Evolutionary conservation across 352 stramenopile genomes (phyloP).

Genomic region (Phytophthora pisi): DNA sequence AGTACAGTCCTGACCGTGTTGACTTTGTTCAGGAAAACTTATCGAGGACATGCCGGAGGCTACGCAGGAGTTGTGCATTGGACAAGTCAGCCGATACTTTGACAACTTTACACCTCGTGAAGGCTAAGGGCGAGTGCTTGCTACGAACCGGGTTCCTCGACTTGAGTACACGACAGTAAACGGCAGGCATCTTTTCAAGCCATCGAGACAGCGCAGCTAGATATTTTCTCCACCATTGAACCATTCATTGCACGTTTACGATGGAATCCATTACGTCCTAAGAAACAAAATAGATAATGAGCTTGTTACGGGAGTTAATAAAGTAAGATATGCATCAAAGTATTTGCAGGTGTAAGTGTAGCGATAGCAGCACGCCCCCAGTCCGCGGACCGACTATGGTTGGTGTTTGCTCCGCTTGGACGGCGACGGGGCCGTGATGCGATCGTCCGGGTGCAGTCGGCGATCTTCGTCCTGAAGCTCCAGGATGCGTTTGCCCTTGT

Average conservation of each 20-base stretch:
- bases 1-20: not conserved
- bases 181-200: not conserved
- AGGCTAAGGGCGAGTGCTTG: conserved; percentile 16
- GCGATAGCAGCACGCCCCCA: conserved; percentile 15
- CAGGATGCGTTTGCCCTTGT: conserved; percentile 77
- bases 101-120: conserved; percentile 75
- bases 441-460: conserved; percentile 61
- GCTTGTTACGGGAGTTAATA: conserved; percentile 27
- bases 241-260: too few species aligned
- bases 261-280: not conserved
- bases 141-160: not conserved
- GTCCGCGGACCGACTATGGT: conserved; percentile 19
- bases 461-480: conserved; percentile 82
- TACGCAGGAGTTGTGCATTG: conserved; percentile 72
- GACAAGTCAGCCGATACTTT: conserved; percentile 85
- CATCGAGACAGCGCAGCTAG: too few species aligned
- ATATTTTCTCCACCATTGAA: too few species aligned
- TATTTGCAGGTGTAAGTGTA: conserved; percentile 26
- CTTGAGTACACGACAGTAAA: too few species aligned
- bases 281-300: conserved; percentile 28
- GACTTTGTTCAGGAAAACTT: conserved; percentile 52
- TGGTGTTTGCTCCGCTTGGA: conserved; percentile 61
- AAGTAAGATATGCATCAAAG: conserved; percentile 30
- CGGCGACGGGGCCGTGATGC: conserved; percentile 43
- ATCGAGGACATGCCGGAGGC: conserved; percentile 82